Percentiles rank a stretch among this genome's conserved stretches.
Conservation (phyloP, 495 filamentous ascomycete genomes). For the Massariosphaeria phaeospora region DNA sequence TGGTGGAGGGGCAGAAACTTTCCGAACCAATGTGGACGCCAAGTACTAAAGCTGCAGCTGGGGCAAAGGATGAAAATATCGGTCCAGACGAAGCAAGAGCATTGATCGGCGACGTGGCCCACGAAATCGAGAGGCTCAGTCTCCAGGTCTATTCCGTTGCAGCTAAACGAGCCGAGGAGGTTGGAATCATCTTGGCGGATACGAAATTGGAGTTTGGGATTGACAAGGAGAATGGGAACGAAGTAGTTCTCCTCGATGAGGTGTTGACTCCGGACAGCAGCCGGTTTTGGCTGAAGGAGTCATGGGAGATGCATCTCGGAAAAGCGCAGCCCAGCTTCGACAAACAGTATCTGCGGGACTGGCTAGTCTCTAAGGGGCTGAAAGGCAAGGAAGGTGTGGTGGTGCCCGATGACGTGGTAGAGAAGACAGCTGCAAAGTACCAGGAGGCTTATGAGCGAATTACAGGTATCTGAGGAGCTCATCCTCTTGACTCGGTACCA, state of each 20-base stretch:
- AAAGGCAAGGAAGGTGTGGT: constrained; percentile 65
- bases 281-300: constrained; percentile 78
- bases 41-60: constrained; percentile 81
- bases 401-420: constrained; percentile 61
- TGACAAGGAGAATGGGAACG: constrained; percentile 61
- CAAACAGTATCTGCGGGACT: constrained; percentile 88
- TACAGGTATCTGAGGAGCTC: constrained; percentile 51
- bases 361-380: constrained; percentile 66
- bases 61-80: constrained; percentile 89
- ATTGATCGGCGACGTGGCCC: constrained; percentile 77
- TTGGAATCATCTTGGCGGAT: constrained; percentile 87
- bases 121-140: constrained; percentile 65
- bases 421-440: constrained; percentile 61
- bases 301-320: constrained; percentile 60
- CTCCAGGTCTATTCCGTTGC: constrained; percentile 60
- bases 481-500: not conserved
- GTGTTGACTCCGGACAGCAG: constrained; percentile 70
- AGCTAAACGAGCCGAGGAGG: constrained; percentile 61
- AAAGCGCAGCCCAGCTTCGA: constrained; percentile 76
- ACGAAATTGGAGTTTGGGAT: constrained; percentile 82
- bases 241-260: constrained; percentile 85
- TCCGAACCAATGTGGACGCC: constrained; percentile 75
- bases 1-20: constrained; percentile 69
- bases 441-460: constrained; percentile 64
- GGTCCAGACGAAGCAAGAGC: constrained; percentile 60